phyloP scores from a whole-genome alignment of 371 early-diverging fungal species.

The Mucor piriformis region DNA sequence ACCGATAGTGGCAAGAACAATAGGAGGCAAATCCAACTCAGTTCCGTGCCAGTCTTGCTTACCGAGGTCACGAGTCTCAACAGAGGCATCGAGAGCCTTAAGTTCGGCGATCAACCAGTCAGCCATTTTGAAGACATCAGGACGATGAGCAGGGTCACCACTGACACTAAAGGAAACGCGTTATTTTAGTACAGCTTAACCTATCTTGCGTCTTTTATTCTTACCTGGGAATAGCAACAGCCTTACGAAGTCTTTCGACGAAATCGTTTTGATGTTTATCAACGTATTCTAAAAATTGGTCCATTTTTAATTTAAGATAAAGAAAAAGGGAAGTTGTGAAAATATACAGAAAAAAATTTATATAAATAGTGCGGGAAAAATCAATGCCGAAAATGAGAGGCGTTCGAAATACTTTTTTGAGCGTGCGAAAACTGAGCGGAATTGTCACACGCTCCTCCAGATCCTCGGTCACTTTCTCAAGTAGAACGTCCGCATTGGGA shows the following conservation, averaged over 20 bases:
- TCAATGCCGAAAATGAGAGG: neutral
- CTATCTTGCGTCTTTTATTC: neutral
- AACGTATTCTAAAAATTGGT: constrained; percentile 73
- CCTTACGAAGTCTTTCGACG: constrained; percentile 85
- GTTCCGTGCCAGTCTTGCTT: constrained; percentile 83
- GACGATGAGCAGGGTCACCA: constrained; percentile 74
- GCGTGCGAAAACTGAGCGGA: too few species aligned
- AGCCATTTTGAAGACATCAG: constrained; percentile 91
- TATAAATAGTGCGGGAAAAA: neutral
- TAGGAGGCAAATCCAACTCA: constrained; percentile 84
- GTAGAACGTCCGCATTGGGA: too few species aligned
- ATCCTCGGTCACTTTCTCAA: too few species aligned
- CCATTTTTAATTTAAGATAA: constrained; percentile 19
- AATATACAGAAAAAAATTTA: neutral
- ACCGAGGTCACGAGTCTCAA: constrained; percentile 77
- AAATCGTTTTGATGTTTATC: constrained; percentile 81
- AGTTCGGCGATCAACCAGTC: constrained; percentile 82
- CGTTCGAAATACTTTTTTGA: too few species aligned
- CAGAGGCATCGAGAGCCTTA: constrained; percentile 74
- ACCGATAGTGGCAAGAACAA: constrained; percentile 91
- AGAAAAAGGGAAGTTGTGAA: constrained; percentile 20
- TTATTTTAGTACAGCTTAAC: neutral
- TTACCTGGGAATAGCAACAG: constrained; percentile 91
- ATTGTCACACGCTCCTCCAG: too few species aligned
- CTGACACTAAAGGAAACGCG: constrained; percentile 67